These are phyloP conservation scores for Bruguiera sexangula DNA, from an alignment of 345 rosid genomes.

Conservation along the genomic window DNA sequence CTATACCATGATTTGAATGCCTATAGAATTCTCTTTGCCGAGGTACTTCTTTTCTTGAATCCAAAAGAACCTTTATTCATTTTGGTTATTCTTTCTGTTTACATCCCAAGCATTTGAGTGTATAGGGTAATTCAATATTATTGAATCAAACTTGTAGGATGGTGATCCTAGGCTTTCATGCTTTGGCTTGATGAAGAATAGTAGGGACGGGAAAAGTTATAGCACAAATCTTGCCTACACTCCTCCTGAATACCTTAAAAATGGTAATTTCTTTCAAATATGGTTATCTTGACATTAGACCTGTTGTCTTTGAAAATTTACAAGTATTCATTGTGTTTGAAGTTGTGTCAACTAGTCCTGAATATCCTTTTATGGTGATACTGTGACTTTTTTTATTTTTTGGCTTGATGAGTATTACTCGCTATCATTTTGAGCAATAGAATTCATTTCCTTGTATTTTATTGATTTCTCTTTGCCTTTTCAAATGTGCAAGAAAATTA, in stretches of 20 bases:
- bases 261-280: slow-evolving; percentile 41
- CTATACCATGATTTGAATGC: slow-evolving; percentile 96
- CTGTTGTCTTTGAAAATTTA: slow-evolving; percentile 4
- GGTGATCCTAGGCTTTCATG: slow-evolving; percentile 99
- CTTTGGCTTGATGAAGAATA: slow-evolving; percentile 96
- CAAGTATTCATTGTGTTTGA: slow-evolving; percentile 1
- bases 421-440: not conserved
- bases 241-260: slow-evolving; percentile 90
- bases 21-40: slow-evolving; percentile 93
- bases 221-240: slow-evolving; percentile 94
- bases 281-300: not conserved
- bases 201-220: slow-evolving; percentile 90
- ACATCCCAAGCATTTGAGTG: slow-evolving; percentile 11
- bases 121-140: slow-evolving; percentile 5
- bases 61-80: not conserved
- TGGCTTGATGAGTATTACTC: not conserved
- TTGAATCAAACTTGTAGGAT: slow-evolving; percentile 50
- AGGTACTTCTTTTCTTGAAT: slow-evolving; percentile 46
- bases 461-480: not conserved
- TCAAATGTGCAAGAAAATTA: not conserved
- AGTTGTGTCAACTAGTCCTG: slow-evolving; percentile 5
- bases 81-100: not conserved
- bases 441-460: no score
- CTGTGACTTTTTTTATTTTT: not conserved
- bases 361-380: not conserved